phyloP scores from a whole-genome alignment of 2,329 filamentous ascomycete species.

The Septoria linicola region DNA sequence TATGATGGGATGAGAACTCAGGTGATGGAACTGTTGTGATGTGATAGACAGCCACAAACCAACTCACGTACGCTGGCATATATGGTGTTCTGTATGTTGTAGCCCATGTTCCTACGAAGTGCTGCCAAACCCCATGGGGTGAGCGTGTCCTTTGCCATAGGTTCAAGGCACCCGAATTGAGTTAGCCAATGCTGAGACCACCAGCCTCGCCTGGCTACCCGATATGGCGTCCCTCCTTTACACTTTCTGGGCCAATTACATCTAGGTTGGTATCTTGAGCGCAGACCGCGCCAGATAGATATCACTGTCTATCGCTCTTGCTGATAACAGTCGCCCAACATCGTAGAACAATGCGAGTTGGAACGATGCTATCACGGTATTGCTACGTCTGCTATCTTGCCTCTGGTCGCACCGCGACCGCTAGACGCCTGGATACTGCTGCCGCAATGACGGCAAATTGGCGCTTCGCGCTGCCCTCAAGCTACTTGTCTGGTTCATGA shows the following conservation, averaged over 20 bases:
- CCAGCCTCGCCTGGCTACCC: slow-evolving; percentile 10
- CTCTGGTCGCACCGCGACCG: neutral
- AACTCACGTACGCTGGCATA: slow-evolving; percentile 13
- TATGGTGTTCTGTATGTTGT: slow-evolving; percentile 13
- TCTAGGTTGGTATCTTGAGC: slow-evolving; percentile 5
- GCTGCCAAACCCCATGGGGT: slow-evolving; percentile 20
- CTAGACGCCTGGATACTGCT: slow-evolving; percentile 1
- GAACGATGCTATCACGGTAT: neutral
- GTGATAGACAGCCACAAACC: slow-evolving; percentile 1
- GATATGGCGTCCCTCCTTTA: slow-evolving; percentile 12
- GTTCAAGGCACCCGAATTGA: slow-evolving; percentile 8
- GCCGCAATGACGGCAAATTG: slow-evolving; percentile 8
- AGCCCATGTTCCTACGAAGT: slow-evolving; percentile 11
- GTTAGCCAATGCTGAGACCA: slow-evolving; percentile 15
- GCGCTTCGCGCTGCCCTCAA: neutral
- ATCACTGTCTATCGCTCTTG: slow-evolving; percentile 2
- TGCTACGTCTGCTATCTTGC: slow-evolving; percentile 3
- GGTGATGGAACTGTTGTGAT: neutral
- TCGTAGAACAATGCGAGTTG: slow-evolving; percentile 9
- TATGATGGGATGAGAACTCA: neutral
- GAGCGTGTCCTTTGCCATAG: slow-evolving; percentile 16
- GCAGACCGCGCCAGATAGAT: neutral
- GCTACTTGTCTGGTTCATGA: neutral
- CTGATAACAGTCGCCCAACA: slow-evolving; percentile 11
- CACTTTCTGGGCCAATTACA: slow-evolving; percentile 4